phyloP scores from a whole-genome alignment of 495 filamentous ascomycete species.

The Penicillium roqueforti region DNA sequence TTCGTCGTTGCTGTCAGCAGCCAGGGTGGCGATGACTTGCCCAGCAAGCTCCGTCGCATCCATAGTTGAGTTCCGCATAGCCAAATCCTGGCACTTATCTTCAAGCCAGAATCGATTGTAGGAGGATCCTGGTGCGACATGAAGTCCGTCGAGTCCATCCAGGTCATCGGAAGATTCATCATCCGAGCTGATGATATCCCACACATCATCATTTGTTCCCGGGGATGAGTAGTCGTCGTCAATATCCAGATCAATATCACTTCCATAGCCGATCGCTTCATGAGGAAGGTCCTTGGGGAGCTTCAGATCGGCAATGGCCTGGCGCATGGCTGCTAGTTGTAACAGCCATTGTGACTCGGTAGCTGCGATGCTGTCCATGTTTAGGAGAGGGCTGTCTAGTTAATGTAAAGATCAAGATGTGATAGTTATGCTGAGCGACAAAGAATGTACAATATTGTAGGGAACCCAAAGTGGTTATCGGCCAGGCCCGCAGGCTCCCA shows the following conservation, averaged over 20 bases:
- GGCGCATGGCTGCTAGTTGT: slow-evolving; percentile 66
- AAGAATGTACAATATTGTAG: neutral
- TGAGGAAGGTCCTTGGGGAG: slow-evolving; percentile 45
- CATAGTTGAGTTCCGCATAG: slow-evolving; percentile 57
- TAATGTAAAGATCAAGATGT: neutral
- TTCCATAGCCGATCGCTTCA: slow-evolving; percentile 45
- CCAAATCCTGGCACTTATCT: slow-evolving; percentile 57
- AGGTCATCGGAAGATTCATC: slow-evolving; percentile 52
- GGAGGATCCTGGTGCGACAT: slow-evolving; percentile 14
- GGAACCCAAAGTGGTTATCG: slow-evolving; percentile 10
- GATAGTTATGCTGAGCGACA: neutral
- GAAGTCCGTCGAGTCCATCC: slow-evolving; percentile 17
- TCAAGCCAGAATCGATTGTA: slow-evolving; percentile 58
- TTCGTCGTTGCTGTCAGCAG: slow-evolving; percentile 65
- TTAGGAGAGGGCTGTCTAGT: neutral
- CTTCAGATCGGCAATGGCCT: slow-evolving; percentile 66
- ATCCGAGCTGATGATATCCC: slow-evolving; percentile 82
- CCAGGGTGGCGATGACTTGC: slow-evolving; percentile 66
- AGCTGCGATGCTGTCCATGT: slow-evolving; percentile 31
- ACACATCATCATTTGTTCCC: slow-evolving; percentile 71
- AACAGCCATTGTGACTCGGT: slow-evolving; percentile 66
- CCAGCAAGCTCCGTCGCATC: slow-evolving; percentile 58
- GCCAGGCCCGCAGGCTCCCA: slow-evolving; percentile 16
- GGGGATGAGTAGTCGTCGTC: slow-evolving; percentile 59
- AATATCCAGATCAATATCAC: slow-evolving; percentile 56